Evolutionary conservation across 2,329 filamentous ascomycete genomes (phyloP), one percentile per base, ranked within the genome.

Genomic region (Cladosporium oxysporum): DNA sequence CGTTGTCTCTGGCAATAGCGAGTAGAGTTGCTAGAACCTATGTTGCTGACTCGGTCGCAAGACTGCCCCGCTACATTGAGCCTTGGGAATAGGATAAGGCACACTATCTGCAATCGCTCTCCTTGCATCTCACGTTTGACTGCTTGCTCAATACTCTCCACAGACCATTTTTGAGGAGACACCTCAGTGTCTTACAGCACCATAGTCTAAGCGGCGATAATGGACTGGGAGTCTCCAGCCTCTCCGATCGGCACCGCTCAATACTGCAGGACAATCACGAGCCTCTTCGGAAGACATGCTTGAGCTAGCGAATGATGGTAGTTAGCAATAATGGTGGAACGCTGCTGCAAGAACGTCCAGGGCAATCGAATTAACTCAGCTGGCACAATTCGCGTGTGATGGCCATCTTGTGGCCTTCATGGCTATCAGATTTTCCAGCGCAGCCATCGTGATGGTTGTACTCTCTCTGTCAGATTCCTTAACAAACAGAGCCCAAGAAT

Each of bases 371-470:
- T 66, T 75, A 37, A 71, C 74, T 14, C 69, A 73, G 31, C 75
- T 82, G 5, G 74, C 76, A 21, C 75, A 78, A 47, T 69, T 78
- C 7, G 79, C 80, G 5, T 78, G 75, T 0, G 77, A 80, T 18
- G 81, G 76, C n/a, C 80, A 82, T 66, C 72, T 81, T 5, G 78
- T 80, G 6, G 77, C 79, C 6, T 82, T 82, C 64, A 70, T 82
- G 21, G 80, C 78, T 2, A 80, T 82, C 67, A 82, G 82, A 63
- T 66, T 82, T 12, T 82, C 82, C 73, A 80, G 80, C 58, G 78
- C 80, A 0, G 78, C 79, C 7, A 77, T 82, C 29, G 80, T 82
- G 14, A 73, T 83, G 61, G 76, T 79, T 28, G 75, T 82, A 1
- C 73, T 79, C 47, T 79, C 81, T 1, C 72, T 82, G 2, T 79